Evolutionary conservation across 106 monocot species (phyloP), one percentile per base, ranked within the genome.

Genomic region (Dioscorea zingiberensis): DNA sequence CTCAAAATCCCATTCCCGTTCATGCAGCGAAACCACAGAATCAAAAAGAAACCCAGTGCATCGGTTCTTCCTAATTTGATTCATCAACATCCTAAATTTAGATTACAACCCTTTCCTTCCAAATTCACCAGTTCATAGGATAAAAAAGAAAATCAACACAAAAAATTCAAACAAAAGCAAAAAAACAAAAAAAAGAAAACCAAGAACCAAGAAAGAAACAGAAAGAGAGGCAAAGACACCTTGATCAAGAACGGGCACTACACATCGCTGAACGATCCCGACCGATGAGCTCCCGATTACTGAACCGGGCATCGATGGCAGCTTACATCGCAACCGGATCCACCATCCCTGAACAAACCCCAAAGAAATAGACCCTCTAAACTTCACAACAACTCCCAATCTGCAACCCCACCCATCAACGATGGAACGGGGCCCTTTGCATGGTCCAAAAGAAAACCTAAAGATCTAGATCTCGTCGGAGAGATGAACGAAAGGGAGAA

Each of bases 201-300:
- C n/a, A n/a, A n/a, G n/a, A n/a, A n/a, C n/a, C 38, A 38, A n/a
- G n/a, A n/a, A n/a, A n/a, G n/a, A n/a, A 38, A 38, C 4, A 38
- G 38, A 38, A 38, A 6, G 9, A 38, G 38, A 38, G 10, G 38
- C 38, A 38, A 38, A 6, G 9, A 38, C 38, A 38, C 10, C 4
- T 10, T 8, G 38, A 38, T 38, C 38, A 10, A 60, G n/a, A n/a
- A n/a, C n/a, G n/a, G n/a, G n/a, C 76, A 76, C 73, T 73, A 81
- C 48, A 77, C 81, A n/a, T 81, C 81, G 64, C 76, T 72, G 32
- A 81, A 81, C 16, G 81, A 81, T 13, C 81, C 16, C 76, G 59
- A 2, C 76, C 76, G 21, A 81, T 81, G 27, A 76, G 76, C 58
- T 72, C 73, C 26, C 72, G 68, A 58, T 59, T 32, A 27, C 57